phyloP scores from a whole-genome alignment of 805 yeast species.

The Yamadazyma endophytica region DNA sequence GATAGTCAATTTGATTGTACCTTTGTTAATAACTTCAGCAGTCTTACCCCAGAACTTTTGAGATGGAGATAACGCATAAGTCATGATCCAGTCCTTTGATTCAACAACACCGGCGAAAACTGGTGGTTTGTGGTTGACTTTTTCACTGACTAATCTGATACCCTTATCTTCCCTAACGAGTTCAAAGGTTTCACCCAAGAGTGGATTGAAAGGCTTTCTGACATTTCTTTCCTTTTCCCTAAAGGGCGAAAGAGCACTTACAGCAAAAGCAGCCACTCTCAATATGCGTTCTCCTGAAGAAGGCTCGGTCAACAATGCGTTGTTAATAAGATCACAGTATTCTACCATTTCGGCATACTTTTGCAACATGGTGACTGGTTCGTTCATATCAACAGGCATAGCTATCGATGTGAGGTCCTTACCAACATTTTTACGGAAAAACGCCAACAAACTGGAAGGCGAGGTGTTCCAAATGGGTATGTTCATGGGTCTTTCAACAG shows the following conservation, averaged over 20 bases:
- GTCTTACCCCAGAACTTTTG: slow-evolving; percentile 97
- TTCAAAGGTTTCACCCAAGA: slow-evolving; percentile 91
- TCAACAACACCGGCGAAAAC: slow-evolving; percentile 81
- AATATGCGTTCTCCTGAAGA: slow-evolving; percentile 56
- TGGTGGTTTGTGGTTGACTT: slow-evolving; percentile 84
- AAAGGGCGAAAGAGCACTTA: slow-evolving; percentile 64
- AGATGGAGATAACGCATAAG: slow-evolving; percentile 63
- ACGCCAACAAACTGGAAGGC: slow-evolving; percentile 80
- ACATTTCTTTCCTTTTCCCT: slow-evolving; percentile 71
- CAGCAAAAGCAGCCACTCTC: slow-evolving; percentile 77
- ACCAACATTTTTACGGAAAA: slow-evolving; percentile 86
- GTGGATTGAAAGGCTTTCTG: slow-evolving; percentile 92
- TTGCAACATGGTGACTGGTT: slow-evolving; percentile 82
- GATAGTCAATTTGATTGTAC: slow-evolving; percentile 56
- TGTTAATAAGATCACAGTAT: slow-evolving; percentile 61
- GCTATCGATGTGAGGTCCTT: slow-evolving; percentile 81
- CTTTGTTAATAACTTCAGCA: slow-evolving; percentile 75
- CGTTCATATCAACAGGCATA: slow-evolving; percentile 93
- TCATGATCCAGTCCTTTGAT: slow-evolving; percentile 63
- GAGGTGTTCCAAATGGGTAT: slow-evolving; percentile 54
- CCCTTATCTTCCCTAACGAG: slow-evolving; percentile 81
- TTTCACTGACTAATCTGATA: slow-evolving; percentile 72
- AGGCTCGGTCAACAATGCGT: slow-evolving; percentile 47
- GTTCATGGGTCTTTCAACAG: slow-evolving; percentile 52
- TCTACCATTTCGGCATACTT: slow-evolving; percentile 77